Evolutionary conservation across 108 stramenopile genomes (phyloP), one percentile per base, ranked within the genome.

Genomic region (Skeletonema potamos): DNA sequence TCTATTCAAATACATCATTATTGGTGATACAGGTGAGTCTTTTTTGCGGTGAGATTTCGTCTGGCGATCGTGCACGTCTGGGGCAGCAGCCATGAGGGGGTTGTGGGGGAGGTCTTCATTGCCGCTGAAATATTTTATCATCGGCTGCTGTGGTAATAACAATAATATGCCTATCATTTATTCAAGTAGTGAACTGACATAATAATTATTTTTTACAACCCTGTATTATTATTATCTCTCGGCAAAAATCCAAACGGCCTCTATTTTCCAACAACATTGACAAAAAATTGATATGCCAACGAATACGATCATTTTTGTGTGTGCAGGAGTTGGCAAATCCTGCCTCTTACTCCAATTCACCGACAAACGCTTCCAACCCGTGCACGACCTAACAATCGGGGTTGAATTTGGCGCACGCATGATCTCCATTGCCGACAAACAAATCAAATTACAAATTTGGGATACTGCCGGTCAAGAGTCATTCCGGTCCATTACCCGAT

Each of bases 281-380:
- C 4, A 18, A 32, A 12, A 41, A 11, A 27, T 18, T 2, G 15
- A 0, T 2, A 36, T n/a, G 3, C 33, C 9, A 37, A 59, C 57
- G n/a, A n/a, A n/a, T n/a, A n/a, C n/a, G n/a, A n/a, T n/a, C n/a
- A n/a, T n/a, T n/a, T n/a, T n/a, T n/a, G n/a, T n/a, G n/a, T n/a
- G n/a, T 22, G 22, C 78, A 97, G 98, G 99, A 20, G 99, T 99
- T 27, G 99, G 99, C 13, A 99, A 99, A 77, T 98, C 97, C 7
- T 99, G 99, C 76, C 89, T 99, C 79, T 88, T 99, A 44, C 84
- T 99, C 61, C 99, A 99, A 83, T 99, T 99, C 89, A 99, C 98
- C 29, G 99, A 99, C 87, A 99, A 99, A 83, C 92, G 99, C 36
- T 99, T 99, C 84, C 97, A 98, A 72, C 98, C 97, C 12, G 97